Conservation (phyloP, 2,329 filamentous ascomycete genomes). For the Neonectria magnoliae region DNA sequence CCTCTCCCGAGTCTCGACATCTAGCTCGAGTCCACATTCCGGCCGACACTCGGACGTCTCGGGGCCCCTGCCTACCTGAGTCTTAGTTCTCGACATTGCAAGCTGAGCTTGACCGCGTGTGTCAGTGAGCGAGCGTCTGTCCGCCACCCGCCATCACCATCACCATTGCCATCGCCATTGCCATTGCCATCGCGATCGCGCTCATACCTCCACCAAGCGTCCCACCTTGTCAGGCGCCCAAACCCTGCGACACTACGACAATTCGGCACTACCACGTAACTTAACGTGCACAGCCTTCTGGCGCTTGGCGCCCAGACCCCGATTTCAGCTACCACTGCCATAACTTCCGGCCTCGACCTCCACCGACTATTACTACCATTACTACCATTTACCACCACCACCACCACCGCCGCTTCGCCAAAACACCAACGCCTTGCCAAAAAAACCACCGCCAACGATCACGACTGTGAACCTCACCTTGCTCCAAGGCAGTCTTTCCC, state of each 20-base stretch:
- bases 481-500: background rate
- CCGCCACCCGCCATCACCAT: background rate
- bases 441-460: constrained; percentile 11
- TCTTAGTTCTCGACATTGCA: background rate
- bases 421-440: constrained; percentile 18
- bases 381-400: constrained; percentile 21
- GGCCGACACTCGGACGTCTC: background rate
- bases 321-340: constrained; percentile 19
- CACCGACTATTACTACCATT: constrained; percentile 10
- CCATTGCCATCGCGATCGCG: background rate
- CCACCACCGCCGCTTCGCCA: constrained; percentile 13
- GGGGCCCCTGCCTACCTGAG: background rate
- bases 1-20: background rate
- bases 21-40: constrained; percentile 1
- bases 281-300: constrained; percentile 19
- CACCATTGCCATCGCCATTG: background rate
- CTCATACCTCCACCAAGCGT: constrained; percentile 1
- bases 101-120: background rate
- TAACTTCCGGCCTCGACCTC: constrained; percentile 24
- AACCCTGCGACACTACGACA: constrained; percentile 11
- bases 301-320: constrained; percentile 21
- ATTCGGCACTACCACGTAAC: constrained; percentile 14
- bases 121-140: background rate
- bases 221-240: constrained; percentile 20
- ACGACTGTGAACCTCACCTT: background rate